Evolutionary conservation across 208 protist species (phyloP), one percentile per base, ranked within the genome.

Genomic region (Angomonas ambiguus): DNA sequence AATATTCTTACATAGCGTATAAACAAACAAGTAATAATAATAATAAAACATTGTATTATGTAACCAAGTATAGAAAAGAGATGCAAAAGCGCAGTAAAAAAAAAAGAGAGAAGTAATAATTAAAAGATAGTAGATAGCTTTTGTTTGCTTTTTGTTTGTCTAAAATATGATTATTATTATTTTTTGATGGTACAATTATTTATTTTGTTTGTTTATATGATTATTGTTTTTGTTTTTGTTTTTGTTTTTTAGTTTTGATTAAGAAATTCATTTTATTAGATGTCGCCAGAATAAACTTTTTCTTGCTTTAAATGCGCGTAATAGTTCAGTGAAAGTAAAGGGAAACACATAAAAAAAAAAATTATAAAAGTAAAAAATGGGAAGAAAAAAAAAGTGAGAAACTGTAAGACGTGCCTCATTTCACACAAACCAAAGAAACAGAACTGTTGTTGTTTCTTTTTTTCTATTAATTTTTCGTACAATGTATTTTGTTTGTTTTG

Each of bases 1-100:
- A 51, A 53, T 8, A 33, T 45, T 45, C 24, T 59, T 18, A 64
- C 11, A 68, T 49, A 67, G 25, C 30, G 32, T 22, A 62, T 63
- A 18, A 25, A 31, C 13, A 49, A 55, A 56, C 6, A 63, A 22
- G 58, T 20, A 33, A 62, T 20, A 27, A 56, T 34, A 35, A 67
- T 45, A 62, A n/a, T 41, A 69, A 27, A 34, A 73, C 59, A 27
- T 24, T 27, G 18, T 38, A 18, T 30, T 59, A 30, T 2, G 32
- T 35, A 27, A 24, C 6, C 11, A 48, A 48, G 38, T 20, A 48
- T 18, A 11, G 18, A 18, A 20, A 18, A 48, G 18, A 48, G 11
- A 48, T 18, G 38, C 11, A 48, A 18, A 48, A 48, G 38, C 11
- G 38, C 11, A 11, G 18, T 48, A 48, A 27, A 27, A 30, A 56